phyloP scores from a whole-genome alignment of 129 eudicot species.

The Flaveria sonorensis region DNA sequence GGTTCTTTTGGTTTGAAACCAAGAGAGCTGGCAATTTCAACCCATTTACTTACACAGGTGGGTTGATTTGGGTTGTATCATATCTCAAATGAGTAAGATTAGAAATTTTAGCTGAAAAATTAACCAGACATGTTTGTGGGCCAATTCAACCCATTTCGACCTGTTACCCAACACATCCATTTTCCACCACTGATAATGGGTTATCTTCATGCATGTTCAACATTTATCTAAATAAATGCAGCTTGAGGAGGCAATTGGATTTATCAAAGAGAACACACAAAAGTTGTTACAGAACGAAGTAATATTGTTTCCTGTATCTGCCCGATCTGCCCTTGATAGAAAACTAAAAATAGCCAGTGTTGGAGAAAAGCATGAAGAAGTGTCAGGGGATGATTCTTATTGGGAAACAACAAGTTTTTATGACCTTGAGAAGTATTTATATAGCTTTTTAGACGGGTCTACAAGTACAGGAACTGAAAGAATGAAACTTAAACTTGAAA shows the following conservation, averaged over 20 bases:
- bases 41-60: neutral
- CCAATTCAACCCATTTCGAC: neutral
- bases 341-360: slow-evolving; percentile 47
- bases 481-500: slow-evolving; percentile 85
- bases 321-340: slow-evolving; percentile 77
- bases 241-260: slow-evolving; percentile 86
- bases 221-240: slow-evolving; percentile 38
- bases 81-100: neutral
- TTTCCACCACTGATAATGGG: neutral
- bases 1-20: neutral
- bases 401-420: slow-evolving; percentile 52
- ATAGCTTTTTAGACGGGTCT: slow-evolving; percentile 80
- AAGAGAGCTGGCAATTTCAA: neutral
- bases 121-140: neutral
- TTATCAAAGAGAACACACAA: slow-evolving; percentile 74
- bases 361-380: slow-evolving; percentile 32
- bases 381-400: slow-evolving; percentile 27
- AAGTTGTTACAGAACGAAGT: slow-evolving; percentile 74
- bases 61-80: neutral
- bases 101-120: neutral
- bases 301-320: slow-evolving; percentile 78
- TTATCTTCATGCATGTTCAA: slow-evolving; percentile 2
- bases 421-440: slow-evolving; percentile 74
- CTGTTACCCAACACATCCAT: neutral
- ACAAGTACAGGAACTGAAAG: slow-evolving; percentile 84